phyloP scores from a whole-genome alignment of 192 early-diverging fungal species.

The Coemansia reversa region DNA sequence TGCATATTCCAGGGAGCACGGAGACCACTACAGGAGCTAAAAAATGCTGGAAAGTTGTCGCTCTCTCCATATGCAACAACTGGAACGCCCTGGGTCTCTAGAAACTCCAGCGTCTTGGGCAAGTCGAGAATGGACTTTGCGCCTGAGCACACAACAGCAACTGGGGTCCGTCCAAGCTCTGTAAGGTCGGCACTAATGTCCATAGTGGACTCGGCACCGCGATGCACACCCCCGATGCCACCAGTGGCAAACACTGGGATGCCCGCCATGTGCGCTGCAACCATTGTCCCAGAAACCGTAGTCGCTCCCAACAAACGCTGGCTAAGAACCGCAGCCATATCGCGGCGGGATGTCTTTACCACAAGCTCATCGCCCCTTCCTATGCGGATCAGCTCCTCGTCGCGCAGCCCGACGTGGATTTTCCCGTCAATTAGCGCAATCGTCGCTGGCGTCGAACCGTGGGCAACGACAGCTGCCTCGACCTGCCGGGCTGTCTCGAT shows the following conservation, averaged over 20 bases:
- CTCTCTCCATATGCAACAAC: constrained; percentile 74
- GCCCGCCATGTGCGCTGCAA: constrained; percentile 80
- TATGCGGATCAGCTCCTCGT: constrained; percentile 61
- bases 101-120: constrained; percentile 82
- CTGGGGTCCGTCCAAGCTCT: constrained; percentile 86
- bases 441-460: constrained; percentile 83
- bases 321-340: constrained; percentile 74
- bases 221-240: constrained; percentile 95
- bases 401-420: constrained; percentile 77
- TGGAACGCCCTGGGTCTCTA: constrained; percentile 93
- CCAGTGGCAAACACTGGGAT: constrained; percentile 95
- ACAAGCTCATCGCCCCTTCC: constrained; percentile 58
- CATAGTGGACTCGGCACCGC: constrained; percentile 74
- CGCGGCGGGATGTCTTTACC: constrained; percentile 81
- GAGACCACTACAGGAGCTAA: constrained; percentile 69
- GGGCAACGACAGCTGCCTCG: constrained; percentile 68
- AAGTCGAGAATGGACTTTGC: constrained; percentile 97
- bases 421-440: constrained; percentile 87
- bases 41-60: constrained; percentile 87
- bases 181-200: constrained; percentile 92
- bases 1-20: constrained; percentile 48
- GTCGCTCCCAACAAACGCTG: constrained; percentile 78
- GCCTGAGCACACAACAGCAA: constrained; percentile 94
- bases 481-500: constrained; percentile 79
- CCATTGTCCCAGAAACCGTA: constrained; percentile 90